These are phyloP conservation scores for Bipolaris bicolor DNA, from an alignment of 2,329 filamentous ascomycete species.

Conservation along the genomic window DNA sequence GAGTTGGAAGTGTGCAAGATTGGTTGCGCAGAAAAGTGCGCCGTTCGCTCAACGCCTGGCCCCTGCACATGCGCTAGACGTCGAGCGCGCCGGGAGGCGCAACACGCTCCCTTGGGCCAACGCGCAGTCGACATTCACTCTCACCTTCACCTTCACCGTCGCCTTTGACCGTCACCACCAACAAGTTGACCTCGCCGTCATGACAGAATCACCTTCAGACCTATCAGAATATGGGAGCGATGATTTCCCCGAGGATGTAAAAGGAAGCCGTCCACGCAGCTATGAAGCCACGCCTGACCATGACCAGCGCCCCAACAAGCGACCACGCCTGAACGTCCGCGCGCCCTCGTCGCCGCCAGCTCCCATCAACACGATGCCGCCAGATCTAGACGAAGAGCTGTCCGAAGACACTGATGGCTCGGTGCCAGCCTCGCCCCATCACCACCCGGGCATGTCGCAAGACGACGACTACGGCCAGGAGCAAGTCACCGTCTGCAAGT, in stretches of 20 bases:
- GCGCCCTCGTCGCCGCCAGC: slow-evolving; percentile 44
- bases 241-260: slow-evolving; percentile 65
- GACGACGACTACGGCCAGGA: slow-evolving; percentile 53
- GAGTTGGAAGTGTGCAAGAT: slow-evolving; percentile 1
- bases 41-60: slow-evolving; percentile 15
- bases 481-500: slow-evolving; percentile 56
- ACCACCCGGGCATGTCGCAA: slow-evolving; percentile 50
- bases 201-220: slow-evolving; percentile 64
- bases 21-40: slow-evolving; percentile 15
- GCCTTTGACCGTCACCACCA: neutral
- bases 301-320: slow-evolving; percentile 52
- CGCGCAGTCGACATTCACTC: slow-evolving; percentile 1
- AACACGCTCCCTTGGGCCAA: slow-evolving; percentile 13
- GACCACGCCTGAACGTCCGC: slow-evolving; percentile 45
- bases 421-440: slow-evolving; percentile 62
- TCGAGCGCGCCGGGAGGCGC: slow-evolving; percentile 12
- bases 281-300: slow-evolving; percentile 52
- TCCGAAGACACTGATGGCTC: slow-evolving; percentile 89
- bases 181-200: neutral
- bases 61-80: slow-evolving; percentile 17
- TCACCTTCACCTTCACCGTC: neutral
- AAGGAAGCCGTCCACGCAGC: slow-evolving; percentile 56
- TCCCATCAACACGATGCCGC: slow-evolving; percentile 17
- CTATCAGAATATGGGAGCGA: slow-evolving; percentile 70
- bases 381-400: slow-evolving; percentile 65